Conservation (phyloP, 768 basidiomycete genomes). For the Nidula microcarpa region DNA sequence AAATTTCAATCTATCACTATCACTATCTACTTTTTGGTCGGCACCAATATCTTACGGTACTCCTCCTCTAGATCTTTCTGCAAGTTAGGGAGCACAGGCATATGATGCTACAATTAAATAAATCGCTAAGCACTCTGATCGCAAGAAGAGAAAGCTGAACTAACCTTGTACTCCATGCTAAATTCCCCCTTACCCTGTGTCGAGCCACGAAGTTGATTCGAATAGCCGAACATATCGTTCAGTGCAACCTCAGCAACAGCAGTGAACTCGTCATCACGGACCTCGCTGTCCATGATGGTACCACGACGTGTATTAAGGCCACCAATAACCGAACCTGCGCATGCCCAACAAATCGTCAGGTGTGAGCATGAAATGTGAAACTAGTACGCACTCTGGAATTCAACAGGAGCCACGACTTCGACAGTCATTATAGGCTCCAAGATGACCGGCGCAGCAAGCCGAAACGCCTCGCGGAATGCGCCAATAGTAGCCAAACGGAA, state of each 20-base stretch:
- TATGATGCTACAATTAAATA: constrained; percentile 50
- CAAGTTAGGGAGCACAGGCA: constrained; percentile 79
- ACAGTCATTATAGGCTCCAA: constrained; percentile 99
- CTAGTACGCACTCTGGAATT: constrained; percentile 77
- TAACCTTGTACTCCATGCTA: constrained; percentile 75
- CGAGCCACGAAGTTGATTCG: constrained; percentile 84
- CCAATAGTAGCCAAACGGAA: constrained; percentile 90
- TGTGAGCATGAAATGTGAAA: neutral
- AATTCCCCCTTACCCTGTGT: constrained; percentile 97
- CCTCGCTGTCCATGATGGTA: constrained; percentile 93
- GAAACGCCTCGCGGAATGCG: constrained; percentile 90
- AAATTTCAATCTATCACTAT: no score
- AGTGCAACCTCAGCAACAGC: constrained; percentile 87
- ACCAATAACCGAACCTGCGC: constrained; percentile 80
- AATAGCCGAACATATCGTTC: constrained; percentile 99
- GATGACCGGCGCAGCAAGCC: constrained; percentile 72
- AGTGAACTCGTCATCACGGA: constrained; percentile 96
- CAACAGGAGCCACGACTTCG: constrained; percentile 91
- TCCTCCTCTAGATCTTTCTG: constrained; percentile 89
- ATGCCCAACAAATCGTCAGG: neutral
- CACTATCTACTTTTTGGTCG: constrained; percentile 55
- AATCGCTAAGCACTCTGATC: neutral
- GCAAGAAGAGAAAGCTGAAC: neutral
- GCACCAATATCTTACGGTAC: constrained; percentile 73
- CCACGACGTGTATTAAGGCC: constrained; percentile 90